Evolutionary conservation across 352 stramenopile species (phyloP), one percentile per base, ranked within the genome.

Genomic region (Plasmopara halstedii): DNA sequence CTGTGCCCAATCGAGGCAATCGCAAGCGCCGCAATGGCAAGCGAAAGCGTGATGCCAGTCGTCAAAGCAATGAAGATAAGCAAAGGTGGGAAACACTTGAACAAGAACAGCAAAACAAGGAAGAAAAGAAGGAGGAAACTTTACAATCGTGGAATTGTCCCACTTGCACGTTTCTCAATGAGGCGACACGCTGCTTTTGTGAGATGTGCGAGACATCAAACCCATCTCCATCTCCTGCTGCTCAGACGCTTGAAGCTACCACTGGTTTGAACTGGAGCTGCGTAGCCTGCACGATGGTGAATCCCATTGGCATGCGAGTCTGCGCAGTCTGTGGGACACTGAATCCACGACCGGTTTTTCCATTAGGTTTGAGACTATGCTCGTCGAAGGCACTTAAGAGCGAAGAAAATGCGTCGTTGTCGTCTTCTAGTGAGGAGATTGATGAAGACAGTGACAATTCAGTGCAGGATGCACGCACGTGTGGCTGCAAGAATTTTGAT

Each of bases 181-280:
- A 82, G 29, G 43, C 59, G 14, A 36, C 59, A 53, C 75, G 75
- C 15, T 50, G 56, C 18, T 83, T 83, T 37, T 89, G 78, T 42
- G 78, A 87, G 40, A 89, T 88, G 78, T 89, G 78, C 48, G 67
- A 64, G 38, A 85, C 75, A 0, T 29, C 69, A 7, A 83, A 86
- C 45, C 78, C 75, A 13, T 65, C 46, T 3, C 54, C 62, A 18
- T 38, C 62, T 8, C 27, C 36, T 17, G 42, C 38, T 22, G 17
- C 35, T 20, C 23, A 46, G 22, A 3, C 42, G 45, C 18, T 47
- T 26, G 15, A 54, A 58, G 23, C 38, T 13, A 18, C 38, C 6
- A 15, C 38, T 6, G 34, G 47, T 2, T 52, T 44, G 2, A 58
- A 83, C 9, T 88, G 76, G 74, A 83, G 53, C 49, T 87, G 77